Evolutionary conservation across 164 flowering plant species (phyloP), one percentile per base, ranked within the genome.

Genomic region (Macadamia tetraphylla): DNA sequence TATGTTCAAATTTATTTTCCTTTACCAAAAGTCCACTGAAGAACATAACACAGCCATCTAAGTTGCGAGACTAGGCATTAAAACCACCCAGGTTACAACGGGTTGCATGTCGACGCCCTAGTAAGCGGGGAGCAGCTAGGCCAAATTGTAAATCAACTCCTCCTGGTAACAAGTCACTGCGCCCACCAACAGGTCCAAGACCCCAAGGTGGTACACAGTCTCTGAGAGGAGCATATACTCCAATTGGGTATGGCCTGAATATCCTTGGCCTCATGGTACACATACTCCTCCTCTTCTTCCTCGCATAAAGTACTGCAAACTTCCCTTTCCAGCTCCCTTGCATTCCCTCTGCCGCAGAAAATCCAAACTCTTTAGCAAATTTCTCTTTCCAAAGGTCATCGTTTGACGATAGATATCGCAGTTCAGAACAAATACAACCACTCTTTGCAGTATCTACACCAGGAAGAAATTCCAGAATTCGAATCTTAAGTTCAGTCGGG

Each of bases 341-440:
- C 6, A 10, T 69, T 35, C 12, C 66, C 6, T 15, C 40, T 0
- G 11, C 60, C 49, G 64, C 53, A 17, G 9, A 18, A 8, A 10
- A 6, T 12, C 82, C 82, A 70, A 84, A 88, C 73, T 87, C 87
- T 82, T 85, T 85, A 11, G 1, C 52, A 65, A 58, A 84, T 73
- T 86, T 90, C 74, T 71, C 70, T 80, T 71, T 87, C 98, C 97
- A 91, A 66, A 91, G 59, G 31, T 83, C 84, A 74, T 82, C 75
- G 29, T 75, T 79, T 1, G 82, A 80, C 1, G 88, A 73, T 66
- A 94, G 66, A 65, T 78, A 81, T 53, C 76, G 74, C 74, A 91
- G 55, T 59, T 94, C 97, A 0, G 80, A 65, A 69, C 81, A 83
- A 8, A 81, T 87, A 67, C 88, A 84, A 11, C 70, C 85, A 61